Evolutionary conservation across 306 rosid species (phyloP).

Genomic region (Prunus kanzakura): DNA sequence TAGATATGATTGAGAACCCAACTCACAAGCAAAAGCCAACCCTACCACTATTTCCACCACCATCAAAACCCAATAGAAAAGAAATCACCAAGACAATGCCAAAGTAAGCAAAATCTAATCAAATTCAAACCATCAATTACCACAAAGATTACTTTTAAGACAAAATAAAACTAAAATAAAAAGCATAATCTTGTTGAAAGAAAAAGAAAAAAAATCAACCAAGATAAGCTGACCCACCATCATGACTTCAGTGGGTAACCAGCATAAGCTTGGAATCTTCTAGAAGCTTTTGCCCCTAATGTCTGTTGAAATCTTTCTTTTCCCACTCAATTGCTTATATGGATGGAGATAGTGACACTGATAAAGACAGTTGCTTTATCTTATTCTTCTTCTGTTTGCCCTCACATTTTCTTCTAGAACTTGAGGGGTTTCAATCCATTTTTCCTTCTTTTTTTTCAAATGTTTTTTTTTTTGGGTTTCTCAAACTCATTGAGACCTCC

Average conservation of each 20-base stretch:
- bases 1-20: slow-evolving; percentile 39
- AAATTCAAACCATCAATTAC: slow-evolving; percentile 24
- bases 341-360: slow-evolving; percentile 41
- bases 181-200: slow-evolving; percentile 7
- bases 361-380: slow-evolving; percentile 28
- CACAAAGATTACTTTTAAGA: slow-evolving; percentile 5
- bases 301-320: slow-evolving; percentile 31
- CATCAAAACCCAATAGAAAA: slow-evolving; percentile 25
- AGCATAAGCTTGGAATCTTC: slow-evolving; percentile 37
- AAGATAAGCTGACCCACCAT: slow-evolving; percentile 46
- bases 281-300: slow-evolving; percentile 50
- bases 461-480: background rate
- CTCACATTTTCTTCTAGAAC: background rate
- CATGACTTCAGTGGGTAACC: slow-evolving; percentile 40
- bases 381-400: background rate
- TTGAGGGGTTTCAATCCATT: background rate
- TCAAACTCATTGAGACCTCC: slow-evolving; percentile 60
- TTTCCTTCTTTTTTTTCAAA: background rate
- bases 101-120: slow-evolving; percentile 9
- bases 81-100: slow-evolving; percentile 16
- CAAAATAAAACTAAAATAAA: background rate
- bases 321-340: slow-evolving; percentile 39
- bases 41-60: slow-evolving; percentile 37
- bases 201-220: background rate
- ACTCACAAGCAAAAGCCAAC: slow-evolving; percentile 20